A percentile compares a stretch with the other conserved stretches of the same genome.
Conservation (phyloP, 1,139 yeast genomes). For the Pichia sp. region DNA sequence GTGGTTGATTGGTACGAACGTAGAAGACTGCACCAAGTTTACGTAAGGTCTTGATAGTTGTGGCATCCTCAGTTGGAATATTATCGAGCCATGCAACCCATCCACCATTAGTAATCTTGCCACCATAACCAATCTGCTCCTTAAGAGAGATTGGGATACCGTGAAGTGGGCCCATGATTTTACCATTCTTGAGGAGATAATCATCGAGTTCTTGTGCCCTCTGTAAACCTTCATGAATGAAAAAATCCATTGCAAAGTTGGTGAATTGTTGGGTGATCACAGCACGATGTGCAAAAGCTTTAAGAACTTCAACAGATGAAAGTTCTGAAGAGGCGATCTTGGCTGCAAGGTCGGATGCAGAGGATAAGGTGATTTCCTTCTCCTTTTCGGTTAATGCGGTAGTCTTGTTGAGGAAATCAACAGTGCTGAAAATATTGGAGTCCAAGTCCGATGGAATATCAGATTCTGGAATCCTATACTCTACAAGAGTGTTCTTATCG, state of each 20-base stretch:
- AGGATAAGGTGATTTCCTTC: slow-evolving; percentile 39
- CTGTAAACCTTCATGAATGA: slow-evolving; percentile 48
- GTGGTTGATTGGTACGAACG: slow-evolving; percentile 50
- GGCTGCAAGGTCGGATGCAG: slow-evolving; percentile 33
- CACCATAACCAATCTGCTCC: slow-evolving; percentile 59
- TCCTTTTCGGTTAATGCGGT: slow-evolving; percentile 39
- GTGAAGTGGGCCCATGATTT: slow-evolving; percentile 65
- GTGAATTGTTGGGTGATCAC: slow-evolving; percentile 46
- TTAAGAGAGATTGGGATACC: slow-evolving; percentile 75
- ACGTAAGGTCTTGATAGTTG: slow-evolving; percentile 44
- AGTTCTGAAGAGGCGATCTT: slow-evolving; percentile 32
- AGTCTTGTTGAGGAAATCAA: slow-evolving; percentile 36
- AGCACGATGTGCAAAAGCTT: slow-evolving; percentile 39
- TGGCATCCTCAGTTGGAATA: slow-evolving; percentile 43
- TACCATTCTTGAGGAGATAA: slow-evolving; percentile 44
- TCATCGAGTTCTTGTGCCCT: slow-evolving; percentile 51
- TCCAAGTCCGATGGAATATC: slow-evolving; percentile 36
- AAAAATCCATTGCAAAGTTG: slow-evolving; percentile 51
- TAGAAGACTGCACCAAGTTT: slow-evolving; percentile 62
- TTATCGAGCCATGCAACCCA: slow-evolving; percentile 50
- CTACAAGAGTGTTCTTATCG: slow-evolving; percentile 34
- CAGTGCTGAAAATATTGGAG: slow-evolving; percentile 38
- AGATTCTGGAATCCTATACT: slow-evolving; percentile 37
- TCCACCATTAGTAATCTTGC: slow-evolving; percentile 54
- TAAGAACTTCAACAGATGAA: slow-evolving; percentile 33